Evolutionary conservation across 2,329 filamentous ascomycete genomes (phyloP).

Genomic region (Fusarium neocosmosporiellum): DNA sequence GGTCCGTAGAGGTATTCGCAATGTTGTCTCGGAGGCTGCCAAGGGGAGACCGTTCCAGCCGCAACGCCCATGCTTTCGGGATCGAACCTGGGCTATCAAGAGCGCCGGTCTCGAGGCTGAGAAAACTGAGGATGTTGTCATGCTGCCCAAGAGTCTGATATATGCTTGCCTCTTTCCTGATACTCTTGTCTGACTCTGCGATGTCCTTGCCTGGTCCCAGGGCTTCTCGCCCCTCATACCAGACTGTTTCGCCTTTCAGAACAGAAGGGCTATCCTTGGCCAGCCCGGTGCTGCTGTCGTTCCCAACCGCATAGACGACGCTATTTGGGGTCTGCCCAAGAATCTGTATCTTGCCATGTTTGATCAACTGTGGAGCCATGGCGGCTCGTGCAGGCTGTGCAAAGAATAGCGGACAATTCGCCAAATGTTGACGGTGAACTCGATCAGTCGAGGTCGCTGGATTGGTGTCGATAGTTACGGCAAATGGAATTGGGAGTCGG

Average conservation of each 20-base stretch:
- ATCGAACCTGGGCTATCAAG: not conserved
- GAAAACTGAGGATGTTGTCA: not conserved
- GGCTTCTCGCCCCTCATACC: slow-evolving; percentile 1
- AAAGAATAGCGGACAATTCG: too few relatives aligned
- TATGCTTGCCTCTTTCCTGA: slow-evolving; percentile 6
- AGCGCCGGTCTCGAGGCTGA: not conserved
- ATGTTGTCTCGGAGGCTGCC: not conserved
- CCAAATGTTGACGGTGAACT: too few relatives aligned
- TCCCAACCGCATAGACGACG: not conserved
- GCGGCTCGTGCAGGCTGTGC: too few relatives aligned
- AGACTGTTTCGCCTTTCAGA: slow-evolving; percentile 3
- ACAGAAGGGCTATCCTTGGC: slow-evolving; percentile 3
- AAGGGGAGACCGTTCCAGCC: not conserved
- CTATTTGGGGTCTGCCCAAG: slow-evolving; percentile 7
- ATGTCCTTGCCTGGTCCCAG: slow-evolving; percentile 6
- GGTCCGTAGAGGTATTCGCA: not conserved
- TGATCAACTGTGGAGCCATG: too few relatives aligned
- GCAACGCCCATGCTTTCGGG: not conserved
- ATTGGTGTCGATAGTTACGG: too few relatives aligned
- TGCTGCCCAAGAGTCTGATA: not conserved
- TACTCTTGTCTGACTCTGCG: slow-evolving; percentile 3
- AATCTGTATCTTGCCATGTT: slow-evolving; percentile 1
- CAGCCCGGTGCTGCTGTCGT: not conserved
- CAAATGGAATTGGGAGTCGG: too few relatives aligned
- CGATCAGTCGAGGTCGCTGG: too few relatives aligned